Evolutionary conservation across 163 green algal species (phyloP).

Genomic region (Chlamydomonas reinhardtii): DNA sequence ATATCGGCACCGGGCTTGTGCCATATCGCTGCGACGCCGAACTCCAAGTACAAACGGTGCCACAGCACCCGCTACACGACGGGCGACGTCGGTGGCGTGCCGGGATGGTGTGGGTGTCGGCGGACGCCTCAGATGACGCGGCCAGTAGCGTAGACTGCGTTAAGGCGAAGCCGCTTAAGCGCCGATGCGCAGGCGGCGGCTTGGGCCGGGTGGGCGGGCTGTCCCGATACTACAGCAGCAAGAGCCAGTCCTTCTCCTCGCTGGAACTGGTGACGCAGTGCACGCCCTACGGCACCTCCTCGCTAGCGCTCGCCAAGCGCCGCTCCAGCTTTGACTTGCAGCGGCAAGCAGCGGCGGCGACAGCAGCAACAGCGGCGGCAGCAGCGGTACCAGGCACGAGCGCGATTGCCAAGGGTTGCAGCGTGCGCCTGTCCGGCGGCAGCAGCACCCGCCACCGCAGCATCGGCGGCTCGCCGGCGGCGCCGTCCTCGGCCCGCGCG

Average conservation of each 20-base stretch:
- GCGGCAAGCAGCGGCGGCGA: background rate
- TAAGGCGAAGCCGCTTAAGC: conserved; percentile 26
- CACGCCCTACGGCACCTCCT: conserved; percentile 23
- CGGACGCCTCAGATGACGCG: conserved; percentile 4
- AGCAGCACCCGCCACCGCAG: too few species aligned
- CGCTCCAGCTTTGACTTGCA: conserved; percentile 32
- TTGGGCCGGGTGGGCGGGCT: conserved; percentile 5
- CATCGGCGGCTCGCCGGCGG: too few species aligned
- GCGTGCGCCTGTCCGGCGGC: too few species aligned
- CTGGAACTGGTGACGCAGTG: conserved; percentile 20
- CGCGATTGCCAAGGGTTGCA: too few species aligned
- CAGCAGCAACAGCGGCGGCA: too few species aligned
- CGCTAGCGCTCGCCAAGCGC: conserved; percentile 30
- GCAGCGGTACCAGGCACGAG: too few species aligned
- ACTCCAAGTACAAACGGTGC: too few species aligned
- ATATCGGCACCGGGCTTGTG: too few species aligned
- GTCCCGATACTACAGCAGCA: conserved; percentile 27
- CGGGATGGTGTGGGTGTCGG: conserved; percentile 28
- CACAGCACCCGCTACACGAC: too few species aligned
- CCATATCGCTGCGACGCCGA: too few species aligned
- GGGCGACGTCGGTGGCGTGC: too few species aligned
- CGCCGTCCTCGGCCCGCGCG: too few species aligned
- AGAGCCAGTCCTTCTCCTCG: conserved; percentile 48
- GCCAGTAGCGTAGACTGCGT: conserved; percentile 8
- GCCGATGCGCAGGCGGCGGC: background rate